phyloP scores from a whole-genome alignment of 2,329 filamentous ascomycete genomes.

The Beauveria pseudobassiana region DNA sequence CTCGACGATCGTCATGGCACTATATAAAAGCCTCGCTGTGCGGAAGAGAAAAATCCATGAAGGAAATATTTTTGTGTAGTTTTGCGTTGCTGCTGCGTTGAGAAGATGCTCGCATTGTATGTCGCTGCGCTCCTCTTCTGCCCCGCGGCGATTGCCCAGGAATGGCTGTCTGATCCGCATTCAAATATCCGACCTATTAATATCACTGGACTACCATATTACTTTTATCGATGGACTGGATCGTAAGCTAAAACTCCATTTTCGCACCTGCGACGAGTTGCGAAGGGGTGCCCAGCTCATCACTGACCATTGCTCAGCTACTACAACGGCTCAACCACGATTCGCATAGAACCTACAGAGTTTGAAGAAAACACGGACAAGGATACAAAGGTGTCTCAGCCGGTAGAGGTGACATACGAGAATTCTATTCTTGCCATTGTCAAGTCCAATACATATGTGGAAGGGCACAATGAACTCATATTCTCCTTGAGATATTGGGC shows the following conservation, averaged over 20 bases:
- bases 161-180: conserved; percentile 4
- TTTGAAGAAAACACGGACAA: neutral
- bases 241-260: neutral
- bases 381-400: neutral
- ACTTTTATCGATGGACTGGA: conserved; percentile 5
- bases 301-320: neutral
- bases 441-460: neutral
- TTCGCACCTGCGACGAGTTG: too few species aligned
- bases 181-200: conserved; percentile 1
- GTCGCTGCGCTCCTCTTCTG: neutral
- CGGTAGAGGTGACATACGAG: neutral
- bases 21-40: neutral
- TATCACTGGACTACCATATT: neutral
- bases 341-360: neutral
- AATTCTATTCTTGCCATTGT: conserved; percentile 4
- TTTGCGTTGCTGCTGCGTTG: neutral
- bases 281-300: neutral
- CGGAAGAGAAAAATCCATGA: too few species aligned
- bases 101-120: neutral
- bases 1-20: neutral
- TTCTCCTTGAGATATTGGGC: conserved; percentile 1
- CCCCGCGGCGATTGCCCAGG: neutral
- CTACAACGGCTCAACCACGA: conserved; percentile 5
- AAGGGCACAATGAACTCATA: conserved; percentile 1
- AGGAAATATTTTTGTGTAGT: neutral